Base-by-base conservation (phyloP, 2,329 filamentous ascomycete species). In the Penicillium vulpinum region DNA sequence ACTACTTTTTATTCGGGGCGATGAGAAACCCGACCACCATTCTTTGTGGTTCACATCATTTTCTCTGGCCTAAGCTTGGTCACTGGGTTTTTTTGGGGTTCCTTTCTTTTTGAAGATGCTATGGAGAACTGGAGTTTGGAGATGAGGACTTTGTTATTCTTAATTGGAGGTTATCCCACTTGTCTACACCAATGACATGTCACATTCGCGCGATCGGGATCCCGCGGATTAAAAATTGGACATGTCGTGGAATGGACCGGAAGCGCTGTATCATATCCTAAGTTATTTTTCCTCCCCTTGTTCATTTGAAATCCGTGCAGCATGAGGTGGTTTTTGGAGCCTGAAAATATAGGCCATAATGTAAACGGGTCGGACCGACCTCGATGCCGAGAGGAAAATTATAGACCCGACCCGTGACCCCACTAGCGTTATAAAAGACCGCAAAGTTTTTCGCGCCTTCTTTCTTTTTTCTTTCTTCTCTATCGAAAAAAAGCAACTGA, bases 401-500 rank as follows among this genome's bases (percentile, higher is more conserved):
- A 21, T 61, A 61, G 57, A 52, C 29, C 68, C 67, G 54, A 0
- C 0, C 73, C 72, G 68, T 70, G 72, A 72, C 58, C 58, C 58
- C 60, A 63, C 59, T 29, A 4, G 7, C 4, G 36, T 54, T 70
- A 72, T 62, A 73, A 74, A 70, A 68, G 7, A 11, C 28, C 28
- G 44, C 44, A 58, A 56, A 65, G 55, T 58, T 64, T 65, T 64
- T 28, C 39, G 33, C 45, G 43, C 43, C 53, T 54, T 55, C 57
- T 61, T 65, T 69, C 64, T 59, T 62, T 72, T 74, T 79, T 77
- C 74, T 77, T 74, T 76, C 73, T 75, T 75, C 74, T 83, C 67
- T 70, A 75, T 75, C 73, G 52, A 55, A 63, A 74, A 85, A 87
- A 86, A 85, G 84, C 70, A 80, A 82, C 82, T 78, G 82, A 83